phyloP scores from a whole-genome alignment of 2,329 filamentous ascomycete genomes.

The Talaromyces sp. region DNA sequence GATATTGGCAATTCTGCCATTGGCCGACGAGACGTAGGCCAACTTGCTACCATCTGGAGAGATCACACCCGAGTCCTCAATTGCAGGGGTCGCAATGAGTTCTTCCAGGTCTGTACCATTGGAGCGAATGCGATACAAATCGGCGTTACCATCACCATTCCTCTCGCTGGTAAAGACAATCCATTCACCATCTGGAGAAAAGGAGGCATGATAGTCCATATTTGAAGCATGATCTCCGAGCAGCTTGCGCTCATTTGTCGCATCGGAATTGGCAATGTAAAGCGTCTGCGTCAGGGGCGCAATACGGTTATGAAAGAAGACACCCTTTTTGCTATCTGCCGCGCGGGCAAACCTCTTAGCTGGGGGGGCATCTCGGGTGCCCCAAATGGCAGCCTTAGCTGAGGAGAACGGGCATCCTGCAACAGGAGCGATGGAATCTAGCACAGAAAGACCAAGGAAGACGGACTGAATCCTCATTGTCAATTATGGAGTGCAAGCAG shows the following conservation, averaged over 20 bases:
- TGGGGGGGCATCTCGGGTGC: too few relatives aligned
- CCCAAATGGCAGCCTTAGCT: too few relatives aligned
- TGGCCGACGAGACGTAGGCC: constrained; percentile 46
- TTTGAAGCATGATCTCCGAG: constrained; percentile 14
- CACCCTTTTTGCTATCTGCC: too few relatives aligned
- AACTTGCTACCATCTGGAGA: constrained; percentile 44
- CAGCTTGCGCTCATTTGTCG: constrained; percentile 40
- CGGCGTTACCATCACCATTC: constrained; percentile 43
- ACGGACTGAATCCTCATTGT: too few relatives aligned
- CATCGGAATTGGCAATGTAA: constrained; percentile 43
- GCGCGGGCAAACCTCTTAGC: too few relatives aligned
- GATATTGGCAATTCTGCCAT: constrained; percentile 43
- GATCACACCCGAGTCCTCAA: constrained; percentile 43
- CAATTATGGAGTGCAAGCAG: too few relatives aligned
- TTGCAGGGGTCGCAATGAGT: constrained; percentile 36
- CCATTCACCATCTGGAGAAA: constrained; percentile 44
- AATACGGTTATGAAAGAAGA: too few relatives aligned
- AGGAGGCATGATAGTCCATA: constrained; percentile 45
- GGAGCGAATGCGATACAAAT: constrained; percentile 42
- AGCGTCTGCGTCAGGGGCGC: constrained; percentile 28
- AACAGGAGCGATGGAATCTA: too few relatives aligned
- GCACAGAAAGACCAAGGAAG: too few relatives aligned
- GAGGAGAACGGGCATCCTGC: too few relatives aligned
- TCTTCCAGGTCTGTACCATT: constrained; percentile 42
- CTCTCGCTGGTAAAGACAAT: constrained; percentile 48